Base-by-base conservation (phyloP, 78 protist genomes). In the Emiliania huxleyi region DNA sequence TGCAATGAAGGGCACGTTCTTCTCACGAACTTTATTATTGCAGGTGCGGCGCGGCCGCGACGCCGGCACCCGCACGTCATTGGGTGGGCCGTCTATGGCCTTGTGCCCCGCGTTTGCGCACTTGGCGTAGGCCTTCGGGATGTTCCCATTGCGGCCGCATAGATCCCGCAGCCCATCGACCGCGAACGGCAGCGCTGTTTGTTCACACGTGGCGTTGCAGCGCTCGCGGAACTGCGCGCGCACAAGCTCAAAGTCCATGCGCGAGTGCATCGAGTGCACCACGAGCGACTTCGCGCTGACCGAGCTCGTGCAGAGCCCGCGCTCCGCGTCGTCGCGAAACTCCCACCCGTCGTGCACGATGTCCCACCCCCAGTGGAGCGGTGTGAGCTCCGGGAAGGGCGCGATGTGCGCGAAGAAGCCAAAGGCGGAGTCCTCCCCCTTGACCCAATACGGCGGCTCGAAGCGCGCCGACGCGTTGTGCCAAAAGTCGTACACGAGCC, bases 361-460 rank as follows among this genome's bases (percentile, higher is more conserved):
- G 21, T 37, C 21, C 81, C 81, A 71, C 21, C 81, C 81, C 81
- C 81, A 71, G 18, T 71, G 81, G 44, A 29, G 5, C 21, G 81
- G 81, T 33, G 81, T 71, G n/a, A 62, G 73, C 42, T 29, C 3
- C 21, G 5, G 19, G 81, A 71, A 71, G 23, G 81, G 81, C 81
- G 81, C 37, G 81, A 71, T 71, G 81, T 71, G 81, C 42, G 42
- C 81, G 1, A 71, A 71, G 42, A 71, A 71, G 42, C 81, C 81
- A 18, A 71, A 71, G 81, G 81, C 81, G 33, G 42, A n/a, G 81
- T 71, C 81, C 81, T 71, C 81, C 21, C 81, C 81, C 81, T 71
- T 71, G 33, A 71, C 81, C 81, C 81, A 71, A 18, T 71, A 71
- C 23, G 81, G 81, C 42, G 81, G 81, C 33, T 18, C 21, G 81